Evolutionary conservation across 2,329 filamentous ascomycete species (phyloP).

Genomic region (Fusarium humuli): DNA sequence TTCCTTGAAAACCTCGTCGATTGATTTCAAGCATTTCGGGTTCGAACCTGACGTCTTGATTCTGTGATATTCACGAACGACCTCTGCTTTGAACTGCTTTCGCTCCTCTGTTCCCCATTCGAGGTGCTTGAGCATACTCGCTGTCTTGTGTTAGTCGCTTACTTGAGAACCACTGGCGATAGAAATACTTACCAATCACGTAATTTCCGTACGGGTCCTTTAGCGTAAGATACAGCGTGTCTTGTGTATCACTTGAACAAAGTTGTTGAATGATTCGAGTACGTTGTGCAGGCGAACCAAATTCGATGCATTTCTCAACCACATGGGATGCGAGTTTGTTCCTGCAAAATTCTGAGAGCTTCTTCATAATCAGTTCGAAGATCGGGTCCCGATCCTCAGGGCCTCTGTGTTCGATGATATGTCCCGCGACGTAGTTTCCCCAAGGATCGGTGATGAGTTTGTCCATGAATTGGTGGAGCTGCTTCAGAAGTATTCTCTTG

Average conservation of each 20-base stretch:
- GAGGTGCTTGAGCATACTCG: constrained; percentile 76
- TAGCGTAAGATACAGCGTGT: constrained; percentile 80
- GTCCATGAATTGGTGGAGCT: constrained; percentile 79
- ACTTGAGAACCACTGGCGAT: not conserved
- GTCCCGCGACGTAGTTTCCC: constrained; percentile 96
- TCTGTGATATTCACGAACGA: not conserved
- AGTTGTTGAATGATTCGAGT: constrained; percentile 74
- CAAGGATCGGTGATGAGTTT: constrained; percentile 86
- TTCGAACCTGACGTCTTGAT: not conserved
- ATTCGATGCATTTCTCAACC: constrained; percentile 89
- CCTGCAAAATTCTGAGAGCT: constrained; percentile 82
- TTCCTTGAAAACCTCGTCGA: not conserved
- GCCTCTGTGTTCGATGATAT: constrained; percentile 84
- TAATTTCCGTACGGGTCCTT: constrained; percentile 96
- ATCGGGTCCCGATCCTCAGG: constrained; percentile 78
- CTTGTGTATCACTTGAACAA: constrained; percentile 72
- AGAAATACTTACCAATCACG: constrained; percentile 82
- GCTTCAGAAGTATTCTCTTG: constrained; percentile 77
- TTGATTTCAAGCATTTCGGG: constrained; percentile 59
- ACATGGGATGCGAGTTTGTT: constrained; percentile 98
- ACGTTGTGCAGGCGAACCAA: constrained; percentile 76
- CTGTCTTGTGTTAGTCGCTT: constrained; percentile 58
- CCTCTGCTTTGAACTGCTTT: not conserved
- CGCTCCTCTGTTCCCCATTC: not conserved
- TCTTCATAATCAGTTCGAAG: constrained; percentile 76